Percentiles rank a stretch among this genome's conserved stretches.
These are phyloP conservation scores for Globisporangium alternatum DNA, from an alignment of 352 stramenopile species.

Conservation along the genomic window DNA sequence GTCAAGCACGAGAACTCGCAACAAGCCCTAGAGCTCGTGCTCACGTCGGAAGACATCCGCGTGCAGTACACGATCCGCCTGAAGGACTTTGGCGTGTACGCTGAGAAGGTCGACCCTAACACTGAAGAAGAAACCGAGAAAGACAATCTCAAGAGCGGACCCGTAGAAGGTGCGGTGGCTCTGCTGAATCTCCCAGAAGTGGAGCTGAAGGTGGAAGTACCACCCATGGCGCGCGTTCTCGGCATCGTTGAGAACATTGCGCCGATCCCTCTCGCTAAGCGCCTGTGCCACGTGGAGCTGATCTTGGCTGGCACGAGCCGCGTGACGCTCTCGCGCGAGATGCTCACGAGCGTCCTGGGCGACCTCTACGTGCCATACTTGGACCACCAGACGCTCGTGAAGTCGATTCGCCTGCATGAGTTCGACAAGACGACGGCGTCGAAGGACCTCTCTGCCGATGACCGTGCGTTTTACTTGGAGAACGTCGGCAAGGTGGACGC, in stretches of 20 bases:
- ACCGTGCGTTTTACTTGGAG: slow-evolving; percentile 46
- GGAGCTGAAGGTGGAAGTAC: slow-evolving; percentile 46
- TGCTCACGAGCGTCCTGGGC: slow-evolving; percentile 41
- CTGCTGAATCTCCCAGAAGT: slow-evolving; percentile 41
- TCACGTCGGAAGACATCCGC: slow-evolving; percentile 49
- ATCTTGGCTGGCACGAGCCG: slow-evolving; percentile 32
- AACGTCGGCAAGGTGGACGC: slow-evolving; percentile 47
- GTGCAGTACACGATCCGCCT: slow-evolving; percentile 47
- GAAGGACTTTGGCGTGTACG: slow-evolving; percentile 46
- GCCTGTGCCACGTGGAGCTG: slow-evolving; percentile 40
- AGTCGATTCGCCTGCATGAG: slow-evolving; percentile 45
- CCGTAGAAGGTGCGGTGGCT: slow-evolving; percentile 21
- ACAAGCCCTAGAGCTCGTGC: slow-evolving; percentile 42
- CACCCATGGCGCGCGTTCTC: slow-evolving; percentile 51
- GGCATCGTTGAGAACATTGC: slow-evolving; percentile 55
- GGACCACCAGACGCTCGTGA: slow-evolving; percentile 49
- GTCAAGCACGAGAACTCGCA: slow-evolving; percentile 44
- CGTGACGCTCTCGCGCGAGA: slow-evolving; percentile 41
- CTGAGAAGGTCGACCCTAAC: slow-evolving; percentile 23
- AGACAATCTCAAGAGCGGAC: slow-evolving; percentile 19
- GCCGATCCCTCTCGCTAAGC: slow-evolving; percentile 45
- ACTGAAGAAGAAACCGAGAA: slow-evolving; percentile 16
- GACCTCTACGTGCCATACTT: slow-evolving; percentile 57
- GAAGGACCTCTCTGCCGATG: slow-evolving; percentile 38
- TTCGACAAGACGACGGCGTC: slow-evolving; percentile 36